Percentiles rank a stretch among this genome's conserved stretches.
Evolutionary conservation across 768 basidiomycete species (phyloP).

Genomic region (Mycena venus): DNA sequence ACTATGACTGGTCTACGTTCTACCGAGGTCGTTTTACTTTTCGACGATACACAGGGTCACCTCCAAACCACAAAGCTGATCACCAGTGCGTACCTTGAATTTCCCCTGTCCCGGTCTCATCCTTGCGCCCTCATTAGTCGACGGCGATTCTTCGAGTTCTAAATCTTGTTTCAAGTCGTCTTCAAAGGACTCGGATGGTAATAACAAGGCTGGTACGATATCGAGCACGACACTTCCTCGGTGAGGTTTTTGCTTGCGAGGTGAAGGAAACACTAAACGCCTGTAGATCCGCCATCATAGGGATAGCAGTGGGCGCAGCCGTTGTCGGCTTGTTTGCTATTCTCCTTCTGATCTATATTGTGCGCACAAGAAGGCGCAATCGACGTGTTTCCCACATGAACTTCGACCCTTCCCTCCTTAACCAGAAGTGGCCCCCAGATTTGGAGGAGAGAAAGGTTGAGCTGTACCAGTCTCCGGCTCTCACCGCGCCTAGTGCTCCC

Average conservation of each 20-base stretch:
- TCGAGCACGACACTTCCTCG: conserved; percentile 18
- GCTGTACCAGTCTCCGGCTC: not conserved
- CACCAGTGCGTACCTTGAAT: conserved; percentile 48
- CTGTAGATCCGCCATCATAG: conserved; percentile 60
- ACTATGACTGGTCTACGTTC: conserved; percentile 54
- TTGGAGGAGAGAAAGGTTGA: conserved; percentile 21
- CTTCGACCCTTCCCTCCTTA: conserved; percentile 44
- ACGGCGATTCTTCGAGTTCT: conserved; percentile 37
- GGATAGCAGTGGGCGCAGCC: conserved; percentile 56
- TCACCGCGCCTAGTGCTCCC: conserved; percentile 12
- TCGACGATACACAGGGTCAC: conserved; percentile 56
- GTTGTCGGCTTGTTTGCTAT: conserved; percentile 55
- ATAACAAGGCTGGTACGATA: not conserved
- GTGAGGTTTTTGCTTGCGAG: conserved; percentile 27
- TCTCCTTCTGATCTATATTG: conserved; percentile 58
- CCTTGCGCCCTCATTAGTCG: conserved; percentile 39
- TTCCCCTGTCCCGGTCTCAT: not conserved
- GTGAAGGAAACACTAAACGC: not conserved
- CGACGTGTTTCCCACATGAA: conserved; percentile 31
- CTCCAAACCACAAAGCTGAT: conserved; percentile 58
- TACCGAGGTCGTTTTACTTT: conserved; percentile 56
- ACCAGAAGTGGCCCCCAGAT: conserved; percentile 31
- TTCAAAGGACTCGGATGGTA: not conserved
- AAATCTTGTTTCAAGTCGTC: not conserved
- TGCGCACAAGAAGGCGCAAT: conserved; percentile 54